Percentiles rank a stretch among this genome's conserved stretches.
Evolutionary conservation across 495 filamentous ascomycete genomes (phyloP).

Genomic region (Hypoxylon intermedium): DNA sequence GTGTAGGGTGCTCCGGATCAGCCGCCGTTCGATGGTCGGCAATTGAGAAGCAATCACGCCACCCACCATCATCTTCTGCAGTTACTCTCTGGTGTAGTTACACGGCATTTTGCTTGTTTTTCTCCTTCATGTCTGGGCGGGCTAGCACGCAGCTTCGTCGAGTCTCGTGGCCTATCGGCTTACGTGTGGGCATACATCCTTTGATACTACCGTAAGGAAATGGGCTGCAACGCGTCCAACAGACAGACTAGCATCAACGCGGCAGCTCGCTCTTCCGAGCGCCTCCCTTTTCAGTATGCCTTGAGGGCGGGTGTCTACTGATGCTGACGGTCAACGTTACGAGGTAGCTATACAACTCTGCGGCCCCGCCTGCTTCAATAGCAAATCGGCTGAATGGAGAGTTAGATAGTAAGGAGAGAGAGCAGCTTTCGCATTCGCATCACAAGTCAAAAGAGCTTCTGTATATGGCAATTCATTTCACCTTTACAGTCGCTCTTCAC

Average conservation of each 20-base stretch:
- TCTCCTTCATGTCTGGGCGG: constrained; percentile 3
- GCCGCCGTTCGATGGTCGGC: constrained; percentile 22
- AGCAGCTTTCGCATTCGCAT: background rate
- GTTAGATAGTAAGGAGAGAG: background rate
- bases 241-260: background rate
- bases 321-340: background rate
- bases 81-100: constrained; percentile 19
- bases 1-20: constrained; percentile 10
- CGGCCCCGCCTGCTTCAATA: background rate
- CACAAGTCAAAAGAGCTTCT: background rate
- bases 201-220: constrained; percentile 7
- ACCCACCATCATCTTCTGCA: constrained; percentile 13
- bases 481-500: background rate
- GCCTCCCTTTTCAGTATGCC: background rate
- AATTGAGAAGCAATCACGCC: constrained; percentile 26
- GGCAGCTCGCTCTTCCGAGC: background rate
- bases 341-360: background rate
- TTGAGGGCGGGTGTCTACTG: background rate
- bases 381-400: background rate
- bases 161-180: constrained; percentile 29
- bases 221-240: background rate
- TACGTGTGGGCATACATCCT: constrained; percentile 7
- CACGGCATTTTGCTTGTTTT: constrained; percentile 27
- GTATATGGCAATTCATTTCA: background rate
- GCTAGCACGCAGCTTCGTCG: constrained; percentile 12